Percentiles rank a stretch among this genome's conserved stretches.
Conservation (phyloP, 176 grass and related monocot genomes). For the Otatea glauca region DNA sequence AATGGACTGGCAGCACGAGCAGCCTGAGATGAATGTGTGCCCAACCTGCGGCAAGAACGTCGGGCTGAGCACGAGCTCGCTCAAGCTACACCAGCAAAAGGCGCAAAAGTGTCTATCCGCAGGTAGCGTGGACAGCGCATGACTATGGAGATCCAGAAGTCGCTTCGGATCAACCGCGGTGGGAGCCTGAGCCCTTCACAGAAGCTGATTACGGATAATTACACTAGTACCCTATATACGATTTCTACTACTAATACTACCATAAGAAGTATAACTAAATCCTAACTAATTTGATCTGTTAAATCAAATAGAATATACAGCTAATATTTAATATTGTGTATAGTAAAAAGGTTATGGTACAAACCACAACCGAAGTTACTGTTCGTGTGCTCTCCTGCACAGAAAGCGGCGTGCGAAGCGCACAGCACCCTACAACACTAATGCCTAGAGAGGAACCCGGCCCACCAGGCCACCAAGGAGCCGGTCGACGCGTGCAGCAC, state of each 20-base stretch:
- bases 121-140: slow-evolving; percentile 87
- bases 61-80: slow-evolving; percentile 93
- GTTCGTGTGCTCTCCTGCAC: neutral
- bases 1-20: slow-evolving; percentile 91
- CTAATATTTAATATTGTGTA: too few relatives aligned
- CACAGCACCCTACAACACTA: neutral
- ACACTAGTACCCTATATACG: too few relatives aligned
- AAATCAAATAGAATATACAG: too few relatives aligned
- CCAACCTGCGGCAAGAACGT: slow-evolving; percentile 83
- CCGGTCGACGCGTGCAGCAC: neutral
- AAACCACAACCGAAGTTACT: neutral
- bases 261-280: too few relatives aligned
- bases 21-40: slow-evolving; percentile 90
- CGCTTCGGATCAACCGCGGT: slow-evolving; percentile 60
- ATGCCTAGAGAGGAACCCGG: neutral
- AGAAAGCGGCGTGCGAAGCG: neutral
- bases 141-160: slow-evolving; percentile 82
- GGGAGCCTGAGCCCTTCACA: slow-evolving; percentile 74
- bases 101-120: slow-evolving; percentile 68
- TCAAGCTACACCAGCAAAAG: slow-evolving; percentile 95
- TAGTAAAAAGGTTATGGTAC: too few relatives aligned
- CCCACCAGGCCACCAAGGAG: neutral
- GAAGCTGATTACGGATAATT: too few relatives aligned
- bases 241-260: too few relatives aligned
- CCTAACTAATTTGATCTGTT: too few relatives aligned